Evolutionary conservation across 805 yeast genomes (phyloP), one percentile per base, ranked within the genome.

Genomic region (Starmerella tilneyi): DNA sequence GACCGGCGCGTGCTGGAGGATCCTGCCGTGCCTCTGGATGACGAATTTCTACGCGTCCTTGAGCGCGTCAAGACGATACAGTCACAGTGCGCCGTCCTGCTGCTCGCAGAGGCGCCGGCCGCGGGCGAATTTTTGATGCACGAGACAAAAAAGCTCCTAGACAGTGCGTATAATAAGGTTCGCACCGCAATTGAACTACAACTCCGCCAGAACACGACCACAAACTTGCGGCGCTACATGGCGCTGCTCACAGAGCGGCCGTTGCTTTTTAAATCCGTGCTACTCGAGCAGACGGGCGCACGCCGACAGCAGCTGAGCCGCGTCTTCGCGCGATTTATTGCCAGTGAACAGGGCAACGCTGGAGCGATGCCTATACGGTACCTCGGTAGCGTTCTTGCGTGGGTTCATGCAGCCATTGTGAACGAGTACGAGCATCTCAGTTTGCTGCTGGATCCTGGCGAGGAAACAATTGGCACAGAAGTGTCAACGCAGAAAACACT

Each of bases 381-480:
- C 52, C 68, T 84, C 15, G 94, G 96, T 21, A 96, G 86, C 59
- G 71, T 92, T 26, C 65, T 92, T 30, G 97, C 97, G 0, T 83
- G 82, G 67, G 72, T 86, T 2, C 96, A 92, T 59, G 75, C 88
- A 1, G 72, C 84, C 4, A 78, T 86, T 24, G 94, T 86, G 4
- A 84, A 84, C 63, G 98, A 92, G 61, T 72, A 78, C 32, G 98
- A 92, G 58, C 70, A 80, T 24, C 71, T 89, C 5, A 70, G 71
- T 8, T 70, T 78, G 16, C 63, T 89, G 41, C 78, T 89, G 45
- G 71, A 71, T 37, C 67, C 36, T 32, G 50, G 43, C 17, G 43
- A 23, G 34, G 38, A 37, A 15, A 22, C 20, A 5, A 31, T 16
- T 22, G 43, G 45, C 55, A 26, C 46, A 48, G 34, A 44, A 51